phyloP scores from a whole-genome alignment of 2,329 filamentous ascomycete species.

The Apiospora rasikravindrae region DNA sequence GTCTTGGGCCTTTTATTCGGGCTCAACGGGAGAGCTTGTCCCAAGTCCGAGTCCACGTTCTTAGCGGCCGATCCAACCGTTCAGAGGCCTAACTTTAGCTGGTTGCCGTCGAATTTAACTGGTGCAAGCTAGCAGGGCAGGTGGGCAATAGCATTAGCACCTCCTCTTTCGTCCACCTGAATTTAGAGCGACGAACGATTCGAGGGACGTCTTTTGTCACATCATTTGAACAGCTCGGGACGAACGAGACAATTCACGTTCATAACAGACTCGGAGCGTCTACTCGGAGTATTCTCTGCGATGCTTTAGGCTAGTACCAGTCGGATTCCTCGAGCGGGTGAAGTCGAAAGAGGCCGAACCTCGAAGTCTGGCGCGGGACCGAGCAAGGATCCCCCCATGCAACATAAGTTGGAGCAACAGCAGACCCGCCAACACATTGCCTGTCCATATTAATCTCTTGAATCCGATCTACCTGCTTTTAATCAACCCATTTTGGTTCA shows the following conservation, averaged over 20 bases:
- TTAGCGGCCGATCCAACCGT: slow-evolving; percentile 12
- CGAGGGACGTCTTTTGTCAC: neutral
- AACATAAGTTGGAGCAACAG: slow-evolving; percentile 2
- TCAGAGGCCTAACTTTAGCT: neutral
- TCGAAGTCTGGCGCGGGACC: slow-evolving; percentile 9
- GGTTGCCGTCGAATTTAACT: neutral
- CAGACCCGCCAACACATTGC: slow-evolving; percentile 12
- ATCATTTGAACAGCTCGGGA: neutral
- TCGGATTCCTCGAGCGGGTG: neutral
- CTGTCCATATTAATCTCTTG: slow-evolving; percentile 14
- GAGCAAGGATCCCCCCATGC: slow-evolving; percentile 5
- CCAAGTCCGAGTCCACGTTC: neutral
- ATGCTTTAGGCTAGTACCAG: neutral
- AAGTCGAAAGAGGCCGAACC: neutral
- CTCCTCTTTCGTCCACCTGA: neutral
- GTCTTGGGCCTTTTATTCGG: neutral
- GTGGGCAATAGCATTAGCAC: neutral
- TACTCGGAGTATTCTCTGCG: neutral
- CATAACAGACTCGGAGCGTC: neutral
- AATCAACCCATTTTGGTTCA: slow-evolving; percentile 17
- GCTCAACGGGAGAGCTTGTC: slow-evolving; percentile 1
- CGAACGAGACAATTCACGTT: neutral
- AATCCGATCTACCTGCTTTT: slow-evolving; percentile 15
- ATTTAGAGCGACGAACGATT: neutral
- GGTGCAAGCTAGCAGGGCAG: neutral